Conservation (phyloP, 805 yeast species). For the Candida andamanensis region DNA sequence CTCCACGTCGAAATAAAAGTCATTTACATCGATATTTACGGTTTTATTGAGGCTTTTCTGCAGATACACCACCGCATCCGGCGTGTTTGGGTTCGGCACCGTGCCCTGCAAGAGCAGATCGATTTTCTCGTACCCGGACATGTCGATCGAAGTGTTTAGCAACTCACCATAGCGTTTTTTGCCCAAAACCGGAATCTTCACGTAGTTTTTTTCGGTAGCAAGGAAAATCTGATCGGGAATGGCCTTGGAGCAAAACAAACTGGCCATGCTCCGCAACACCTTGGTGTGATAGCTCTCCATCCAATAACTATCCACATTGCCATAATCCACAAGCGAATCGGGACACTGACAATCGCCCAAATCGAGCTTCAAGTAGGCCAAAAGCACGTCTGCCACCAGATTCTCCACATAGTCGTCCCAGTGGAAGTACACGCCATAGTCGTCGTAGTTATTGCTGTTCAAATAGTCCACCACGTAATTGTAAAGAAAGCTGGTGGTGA, state of each 20-base stretch:
- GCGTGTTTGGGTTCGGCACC: background rate
- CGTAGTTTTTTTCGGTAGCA: slow-evolving; percentile 18
- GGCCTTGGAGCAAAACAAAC: slow-evolving; percentile 26
- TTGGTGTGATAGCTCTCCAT: slow-evolving; percentile 29
- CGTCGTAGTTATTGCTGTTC: background rate
- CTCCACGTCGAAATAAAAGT: slow-evolving; percentile 28
- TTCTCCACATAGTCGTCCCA: slow-evolving; percentile 40
- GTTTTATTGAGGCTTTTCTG: slow-evolving; percentile 7
- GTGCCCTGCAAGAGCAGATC: slow-evolving; percentile 2
- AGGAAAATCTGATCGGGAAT: slow-evolving; percentile 23
- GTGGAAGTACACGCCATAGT: slow-evolving; percentile 28
- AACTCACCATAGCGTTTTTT: slow-evolving; percentile 18
- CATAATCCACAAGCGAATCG: slow-evolving; percentile 14
- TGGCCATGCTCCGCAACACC: slow-evolving; percentile 28
- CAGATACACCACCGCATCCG: slow-evolving; percentile 2
- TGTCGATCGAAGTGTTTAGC: background rate
- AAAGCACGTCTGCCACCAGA: slow-evolving; percentile 17
- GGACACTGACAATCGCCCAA: slow-evolving; percentile 22
- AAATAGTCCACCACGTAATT: slow-evolving; percentile 1
- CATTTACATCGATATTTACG: slow-evolving; percentile 16
- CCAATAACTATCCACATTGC: slow-evolving; percentile 28
- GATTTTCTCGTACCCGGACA: slow-evolving; percentile 1
- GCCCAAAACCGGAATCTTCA: slow-evolving; percentile 25
- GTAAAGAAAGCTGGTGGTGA: slow-evolving; percentile 11
- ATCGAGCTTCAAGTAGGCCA: slow-evolving; percentile 13